Base-by-base conservation (phyloP, 805 yeast genomes). In the Maudiozyma bulderi region DNA sequence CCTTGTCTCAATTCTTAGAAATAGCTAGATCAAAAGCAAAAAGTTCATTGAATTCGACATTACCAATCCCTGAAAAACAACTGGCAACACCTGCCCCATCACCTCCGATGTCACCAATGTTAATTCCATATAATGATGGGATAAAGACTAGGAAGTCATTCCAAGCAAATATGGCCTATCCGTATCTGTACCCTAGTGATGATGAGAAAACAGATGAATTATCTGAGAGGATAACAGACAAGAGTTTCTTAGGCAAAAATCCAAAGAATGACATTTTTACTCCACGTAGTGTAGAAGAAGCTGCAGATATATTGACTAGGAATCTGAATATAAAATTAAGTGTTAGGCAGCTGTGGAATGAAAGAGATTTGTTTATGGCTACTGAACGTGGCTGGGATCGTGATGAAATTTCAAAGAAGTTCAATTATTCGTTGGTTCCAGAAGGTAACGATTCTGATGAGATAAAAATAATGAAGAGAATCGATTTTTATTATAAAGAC, bases 41-140 rank as follows among this genome's bases (percentile, higher is more conserved):
- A 46, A 61, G 57, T 50, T 54, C 65, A 0, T 52, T 66, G 9
- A 68, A 63, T 51, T 43, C 55, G 30, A 52, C 59, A n/a, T 43
- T 64, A n/a, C 54, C 60, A 8, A 56, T 56, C 5, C 68, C 69
- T 8, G 59, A 60, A 11, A 58, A 52, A 29, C 67, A 65, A 49
- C 75, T 88, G 9, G 90, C 96, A 0, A 87, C 96, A 0, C 96
- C 95, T 0, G 85, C 84, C 1, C 93, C 95, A 3, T 86, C 95
- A 0, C 95, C 95, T 0, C 82, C 85, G 0, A 60, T 74, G 14
- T 72, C 79, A 1, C 84, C 86, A 4, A 38, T 47, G 8, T 46
- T 66, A 14, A 33, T 20, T 9, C 38, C 44, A n/a, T 49, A 52
- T 38, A 45, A 44, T 45, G 64, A 65, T 30, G 54, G 59, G 8